A percentile compares a stretch with the other conserved stretches of the same genome.
These are phyloP conservation scores for Hericium erinaceus DNA, from an alignment of 768 basidiomycete species.

Conservation along the genomic window DNA sequence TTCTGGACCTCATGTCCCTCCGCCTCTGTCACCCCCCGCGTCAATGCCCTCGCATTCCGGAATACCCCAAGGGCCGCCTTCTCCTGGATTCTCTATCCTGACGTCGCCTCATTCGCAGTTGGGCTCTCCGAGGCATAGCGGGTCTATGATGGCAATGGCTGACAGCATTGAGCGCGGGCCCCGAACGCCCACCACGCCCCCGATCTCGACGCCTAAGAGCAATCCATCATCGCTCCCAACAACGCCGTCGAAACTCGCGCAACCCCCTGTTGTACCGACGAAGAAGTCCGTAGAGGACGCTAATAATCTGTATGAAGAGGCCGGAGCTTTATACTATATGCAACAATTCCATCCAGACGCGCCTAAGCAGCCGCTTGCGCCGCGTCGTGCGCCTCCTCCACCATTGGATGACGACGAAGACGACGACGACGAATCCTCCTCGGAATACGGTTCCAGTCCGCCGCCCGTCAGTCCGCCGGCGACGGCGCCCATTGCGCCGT, in stretches of 20 bases:
- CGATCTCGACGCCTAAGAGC: background rate
- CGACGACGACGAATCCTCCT: slow-evolving; percentile 23
- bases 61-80: slow-evolving; percentile 7
- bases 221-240: background rate
- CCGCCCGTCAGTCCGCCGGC: slow-evolving; percentile 6
- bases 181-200: background rate
- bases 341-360: slow-evolving; percentile 36
- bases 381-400: slow-evolving; percentile 5
- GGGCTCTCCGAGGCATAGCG: slow-evolving; percentile 6
- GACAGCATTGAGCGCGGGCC: background rate
- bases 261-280: slow-evolving; percentile 14
- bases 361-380: slow-evolving; percentile 3
- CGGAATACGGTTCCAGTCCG: background rate
- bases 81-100: slow-evolving; percentile 18
- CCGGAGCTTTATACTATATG: slow-evolving; percentile 64
- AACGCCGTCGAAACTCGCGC: slow-evolving; percentile 1
- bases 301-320: slow-evolving; percentile 39
- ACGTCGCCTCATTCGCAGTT: slow-evolving; percentile 31
- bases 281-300: slow-evolving; percentile 15
- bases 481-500: slow-evolving; percentile 5
- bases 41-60: slow-evolving; percentile 3
- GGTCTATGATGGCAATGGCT: slow-evolving; percentile 4
- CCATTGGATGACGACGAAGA: slow-evolving; percentile 29
- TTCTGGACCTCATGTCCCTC: slow-evolving; percentile 10
- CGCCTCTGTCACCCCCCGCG: slow-evolving; percentile 3